These are phyloP conservation scores for Geranium brycei DNA, from an alignment of 345 rosid species.

Conservation along the genomic window DNA sequence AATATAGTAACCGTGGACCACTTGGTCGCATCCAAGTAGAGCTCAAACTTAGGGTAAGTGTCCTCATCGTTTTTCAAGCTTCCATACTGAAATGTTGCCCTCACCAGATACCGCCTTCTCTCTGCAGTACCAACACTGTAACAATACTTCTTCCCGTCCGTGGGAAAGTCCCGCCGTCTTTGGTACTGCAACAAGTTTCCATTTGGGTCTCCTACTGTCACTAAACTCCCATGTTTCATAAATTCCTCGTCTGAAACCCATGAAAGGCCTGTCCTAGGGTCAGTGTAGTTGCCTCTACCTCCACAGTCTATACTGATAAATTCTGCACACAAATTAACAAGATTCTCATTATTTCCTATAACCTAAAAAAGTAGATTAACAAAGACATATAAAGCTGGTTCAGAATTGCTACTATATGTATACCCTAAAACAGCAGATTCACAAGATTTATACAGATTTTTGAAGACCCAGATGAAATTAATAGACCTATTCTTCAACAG, in stretches of 20 bases:
- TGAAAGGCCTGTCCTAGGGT: slow-evolving; percentile 55
- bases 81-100: slow-evolving; percentile 81
- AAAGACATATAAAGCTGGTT: background rate
- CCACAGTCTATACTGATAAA: slow-evolving; percentile 92
- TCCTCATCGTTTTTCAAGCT: slow-evolving; percentile 42
- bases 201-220: slow-evolving; percentile 23
- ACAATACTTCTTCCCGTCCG: slow-evolving; percentile 70
- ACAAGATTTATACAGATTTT: background rate
- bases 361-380: slow-evolving; percentile 9
- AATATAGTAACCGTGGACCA: slow-evolving; percentile 76
- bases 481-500: background rate
- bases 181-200: slow-evolving; percentile 37
- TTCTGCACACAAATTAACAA: slow-evolving; percentile 30
- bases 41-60: slow-evolving; percentile 69
- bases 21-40: slow-evolving; percentile 73
- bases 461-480: slow-evolving; percentile 3
- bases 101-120: slow-evolving; percentile 75
- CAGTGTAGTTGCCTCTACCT: slow-evolving; percentile 51
- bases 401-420: no score
- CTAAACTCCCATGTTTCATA: slow-evolving; percentile 42
- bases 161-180: slow-evolving; percentile 65
- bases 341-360: background rate
- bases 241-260: slow-evolving; percentile 72
- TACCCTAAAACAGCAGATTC: slow-evolving; percentile 8
- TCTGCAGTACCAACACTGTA: slow-evolving; percentile 52